These are phyloP conservation scores for Colletotrichum tropicale DNA, from an alignment of 2,329 filamentous ascomycete species.

Conservation along the genomic window DNA sequence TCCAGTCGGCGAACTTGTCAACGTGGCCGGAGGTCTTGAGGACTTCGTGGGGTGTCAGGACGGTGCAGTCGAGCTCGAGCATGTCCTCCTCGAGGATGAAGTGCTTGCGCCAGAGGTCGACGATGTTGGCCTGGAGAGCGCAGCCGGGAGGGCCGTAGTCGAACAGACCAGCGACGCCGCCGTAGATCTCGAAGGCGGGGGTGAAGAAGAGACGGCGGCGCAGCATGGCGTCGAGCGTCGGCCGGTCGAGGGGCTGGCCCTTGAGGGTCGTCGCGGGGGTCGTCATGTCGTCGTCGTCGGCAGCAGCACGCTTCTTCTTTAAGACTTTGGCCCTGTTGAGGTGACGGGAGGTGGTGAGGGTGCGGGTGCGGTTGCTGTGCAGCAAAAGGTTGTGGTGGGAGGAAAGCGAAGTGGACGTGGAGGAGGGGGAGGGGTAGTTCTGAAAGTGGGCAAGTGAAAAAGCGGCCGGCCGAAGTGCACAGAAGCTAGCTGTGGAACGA, in stretches of 20 bases:
- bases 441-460: conserved; percentile 17
- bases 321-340: conserved; percentile 4
- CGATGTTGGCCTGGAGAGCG: conserved; percentile 83
- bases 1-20: conserved; percentile 98
- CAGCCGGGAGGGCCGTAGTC: conserved; percentile 93
- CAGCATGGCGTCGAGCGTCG: conserved; percentile 82
- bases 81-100: conserved; percentile 94
- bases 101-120: conserved; percentile 91
- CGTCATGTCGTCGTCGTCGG: conserved; percentile 43
- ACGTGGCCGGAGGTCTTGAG: conserved; percentile 97
- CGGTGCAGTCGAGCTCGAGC: conserved; percentile 93
- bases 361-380: neutral
- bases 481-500: conserved; percentile 23
- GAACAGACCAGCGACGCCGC: conserved; percentile 86
- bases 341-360: conserved; percentile 13
- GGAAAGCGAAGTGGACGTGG: neutral
- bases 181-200: conserved; percentile 94
- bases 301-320: neutral
- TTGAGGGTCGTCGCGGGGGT: conserved; percentile 75
- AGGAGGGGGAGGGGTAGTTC: conserved; percentile 20
- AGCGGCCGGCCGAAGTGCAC: conserved; percentile 21
- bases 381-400: neutral
- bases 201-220: conserved; percentile 93
- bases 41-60: conserved; percentile 90
- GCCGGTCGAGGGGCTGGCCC: conserved; percentile 87